A percentile compares a stretch with the other conserved stretches of the same genome.
phyloP scores from a whole-genome alignment of 345 rosid genomes.

The Geranium rotundifolium region DNA sequence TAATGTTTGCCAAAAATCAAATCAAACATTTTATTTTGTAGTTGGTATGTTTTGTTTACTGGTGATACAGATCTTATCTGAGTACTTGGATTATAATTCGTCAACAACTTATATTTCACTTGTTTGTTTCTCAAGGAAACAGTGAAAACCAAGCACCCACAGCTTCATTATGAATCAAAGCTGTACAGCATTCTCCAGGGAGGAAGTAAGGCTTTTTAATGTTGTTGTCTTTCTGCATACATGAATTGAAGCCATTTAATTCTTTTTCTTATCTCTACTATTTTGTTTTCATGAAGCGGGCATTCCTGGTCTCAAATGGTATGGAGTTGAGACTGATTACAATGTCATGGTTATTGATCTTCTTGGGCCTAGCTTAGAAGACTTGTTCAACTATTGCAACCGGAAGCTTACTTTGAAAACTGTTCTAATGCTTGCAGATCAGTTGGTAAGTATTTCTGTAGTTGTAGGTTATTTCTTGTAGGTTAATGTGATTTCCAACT shows the following conservation, averaged over 20 bases:
- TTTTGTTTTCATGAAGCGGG: slow-evolving; percentile 40
- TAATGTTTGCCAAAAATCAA: too few relatives aligned
- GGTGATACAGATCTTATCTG: neutral
- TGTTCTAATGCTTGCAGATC: slow-evolving; percentile 91
- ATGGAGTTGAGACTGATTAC: slow-evolving; percentile 76
- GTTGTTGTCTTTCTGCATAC: neutral
- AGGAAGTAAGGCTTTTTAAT: slow-evolving; percentile 55
- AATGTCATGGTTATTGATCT: slow-evolving; percentile 89
- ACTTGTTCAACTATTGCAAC: slow-evolving; percentile 76
- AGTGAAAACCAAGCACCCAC: slow-evolving; percentile 86
- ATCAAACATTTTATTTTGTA: too few relatives aligned
- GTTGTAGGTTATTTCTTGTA: neutral
- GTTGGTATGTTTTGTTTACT: neutral
- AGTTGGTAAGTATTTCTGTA: slow-evolving; percentile 42
- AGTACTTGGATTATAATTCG: neutral
- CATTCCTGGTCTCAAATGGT: slow-evolving; percentile 87
- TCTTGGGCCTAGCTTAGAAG: slow-evolving; percentile 91
- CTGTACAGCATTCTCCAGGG: slow-evolving; percentile 87
- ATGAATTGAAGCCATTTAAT: neutral
- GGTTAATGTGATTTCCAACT: too few relatives aligned
- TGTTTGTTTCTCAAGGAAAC: slow-evolving; percentile 36
- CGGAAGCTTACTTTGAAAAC: slow-evolving; percentile 67
- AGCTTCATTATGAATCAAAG: slow-evolving; percentile 83
- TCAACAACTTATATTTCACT: neutral
- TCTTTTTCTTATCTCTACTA: neutral